These are phyloP conservation scores for Fusarium sp. DNA, from an alignment of 2,329 filamentous ascomycete species.

Conservation along the genomic window DNA sequence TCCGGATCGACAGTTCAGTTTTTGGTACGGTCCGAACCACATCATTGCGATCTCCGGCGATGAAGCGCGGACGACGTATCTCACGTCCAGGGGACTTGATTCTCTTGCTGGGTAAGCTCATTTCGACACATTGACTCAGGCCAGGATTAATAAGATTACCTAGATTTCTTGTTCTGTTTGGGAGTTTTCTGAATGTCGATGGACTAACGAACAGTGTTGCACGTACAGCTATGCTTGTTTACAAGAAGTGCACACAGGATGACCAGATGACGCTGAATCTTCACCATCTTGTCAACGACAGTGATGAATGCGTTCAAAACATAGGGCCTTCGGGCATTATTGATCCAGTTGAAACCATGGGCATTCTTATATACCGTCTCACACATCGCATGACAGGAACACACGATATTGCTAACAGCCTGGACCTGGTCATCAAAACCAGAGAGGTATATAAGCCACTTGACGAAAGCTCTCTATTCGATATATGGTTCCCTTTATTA, in stretches of 20 bases:
- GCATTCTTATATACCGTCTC: conserved; percentile 8
- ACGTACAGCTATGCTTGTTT: conserved; percentile 4
- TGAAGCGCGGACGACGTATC: conserved; percentile 60
- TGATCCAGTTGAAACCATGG: conserved; percentile 2
- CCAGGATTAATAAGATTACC: not conserved
- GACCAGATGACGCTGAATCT: conserved; percentile 16
- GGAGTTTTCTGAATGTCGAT: conserved; percentile 8
- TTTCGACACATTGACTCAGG: too few species aligned
- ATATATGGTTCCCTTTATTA: conserved; percentile 14
- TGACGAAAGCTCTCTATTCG: conserved; percentile 8
- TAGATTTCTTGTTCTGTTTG: not conserved
- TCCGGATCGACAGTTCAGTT: conserved; percentile 63
- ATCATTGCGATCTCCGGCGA: conserved; percentile 63
- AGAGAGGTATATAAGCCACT: conserved; percentile 7
- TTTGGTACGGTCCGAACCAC: conserved; percentile 62
- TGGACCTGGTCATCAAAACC: not conserved
- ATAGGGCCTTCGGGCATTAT: not conserved
- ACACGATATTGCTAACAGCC: conserved; percentile 11
- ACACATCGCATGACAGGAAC: conserved; percentile 15
- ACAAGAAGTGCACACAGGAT: conserved; percentile 14
- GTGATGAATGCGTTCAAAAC: not conserved
- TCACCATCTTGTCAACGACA: conserved; percentile 8
- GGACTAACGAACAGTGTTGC: conserved; percentile 7
- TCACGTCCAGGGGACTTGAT: conserved; percentile 62
- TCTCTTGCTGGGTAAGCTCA: conserved; percentile 59